These are phyloP conservation scores for Leccinum sublutescens DNA, from an alignment of 768 basidiomycete genomes.

Conservation along the genomic window DNA sequence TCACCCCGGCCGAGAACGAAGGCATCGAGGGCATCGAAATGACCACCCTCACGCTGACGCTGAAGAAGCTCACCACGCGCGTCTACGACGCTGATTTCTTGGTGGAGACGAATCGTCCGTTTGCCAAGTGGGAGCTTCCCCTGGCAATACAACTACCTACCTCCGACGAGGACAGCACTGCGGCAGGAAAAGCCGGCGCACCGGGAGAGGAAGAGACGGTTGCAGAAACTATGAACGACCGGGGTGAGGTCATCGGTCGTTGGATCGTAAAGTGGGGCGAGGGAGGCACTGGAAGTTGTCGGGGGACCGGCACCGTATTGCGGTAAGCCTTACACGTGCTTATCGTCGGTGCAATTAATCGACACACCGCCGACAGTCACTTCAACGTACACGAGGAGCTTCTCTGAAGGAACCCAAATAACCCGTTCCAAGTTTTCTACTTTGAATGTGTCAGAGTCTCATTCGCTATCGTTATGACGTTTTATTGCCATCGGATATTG, in stretches of 20 bases:
- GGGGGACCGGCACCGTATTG: constrained; percentile 58
- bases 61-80: constrained; percentile 62
- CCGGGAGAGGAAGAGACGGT: constrained; percentile 71
- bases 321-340: constrained; percentile 44
- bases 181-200: constrained; percentile 30
- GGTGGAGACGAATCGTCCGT: constrained; percentile 61
- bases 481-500: background rate
- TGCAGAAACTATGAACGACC: constrained; percentile 66
- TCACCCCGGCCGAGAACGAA: constrained; percentile 43
- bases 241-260: constrained; percentile 62
- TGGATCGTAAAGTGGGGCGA: constrained; percentile 80
- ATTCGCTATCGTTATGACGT: background rate
- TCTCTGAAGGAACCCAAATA: constrained; percentile 22
- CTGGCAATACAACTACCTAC: constrained; percentile 46
- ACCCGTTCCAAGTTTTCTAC: background rate
- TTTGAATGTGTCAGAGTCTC: background rate
- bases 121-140: constrained; percentile 78
- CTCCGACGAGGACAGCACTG: constrained; percentile 32
- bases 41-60: constrained; percentile 60
- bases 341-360: background rate
- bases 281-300: constrained; percentile 61
- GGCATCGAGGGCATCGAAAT: constrained; percentile 61
- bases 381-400: constrained; percentile 57
- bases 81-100: constrained; percentile 76
- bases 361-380: constrained; percentile 29